Conservation (phyloP, 257 asterid genomes). For the Marsdenia floribunda region DNA sequence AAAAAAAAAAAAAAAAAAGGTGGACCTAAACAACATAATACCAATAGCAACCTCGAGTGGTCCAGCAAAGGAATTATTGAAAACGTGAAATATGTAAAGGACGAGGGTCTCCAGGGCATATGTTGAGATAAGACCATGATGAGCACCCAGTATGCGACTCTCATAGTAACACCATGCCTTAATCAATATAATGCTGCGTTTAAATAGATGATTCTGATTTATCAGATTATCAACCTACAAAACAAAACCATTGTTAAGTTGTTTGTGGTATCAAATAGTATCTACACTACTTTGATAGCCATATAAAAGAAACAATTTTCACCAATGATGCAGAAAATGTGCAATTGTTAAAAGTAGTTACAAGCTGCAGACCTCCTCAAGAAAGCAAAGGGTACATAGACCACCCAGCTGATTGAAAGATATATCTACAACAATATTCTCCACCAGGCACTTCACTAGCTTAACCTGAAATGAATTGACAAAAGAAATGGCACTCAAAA, state of each 20-base stretch:
- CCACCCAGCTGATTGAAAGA: constrained; percentile 97
- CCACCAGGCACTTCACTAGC: constrained; percentile 86
- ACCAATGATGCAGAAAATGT: neutral
- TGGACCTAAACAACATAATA: constrained; percentile 12
- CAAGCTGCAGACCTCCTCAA: constrained; percentile 62
- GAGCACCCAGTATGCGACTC: constrained; percentile 95
- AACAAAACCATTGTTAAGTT: constrained; percentile 15
- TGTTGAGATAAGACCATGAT: constrained; percentile 93
- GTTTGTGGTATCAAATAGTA: constrained; percentile 4
- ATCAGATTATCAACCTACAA: constrained; percentile 75
- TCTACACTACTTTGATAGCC: neutral
- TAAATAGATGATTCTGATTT: constrained; percentile 75
- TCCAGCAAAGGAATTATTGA: constrained; percentile 79
- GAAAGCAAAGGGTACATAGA: constrained; percentile 85
- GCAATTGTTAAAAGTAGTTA: constrained; percentile 8
- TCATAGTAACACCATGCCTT: constrained; percentile 99
- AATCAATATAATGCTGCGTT: constrained; percentile 86
- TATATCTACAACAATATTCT: constrained; percentile 89
- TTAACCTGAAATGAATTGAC: constrained; percentile 51
- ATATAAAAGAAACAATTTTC: neutral
- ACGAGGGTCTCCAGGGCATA: constrained; percentile 93
- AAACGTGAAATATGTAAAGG: constrained; percentile 87
- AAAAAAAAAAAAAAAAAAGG: constrained; percentile 15
- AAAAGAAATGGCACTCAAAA: constrained; percentile 1
- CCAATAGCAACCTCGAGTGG: constrained; percentile 75